Evolutionary conservation across 2,329 filamentous ascomycete species (phyloP).

Genomic region (Colletotrichum sp.): DNA sequence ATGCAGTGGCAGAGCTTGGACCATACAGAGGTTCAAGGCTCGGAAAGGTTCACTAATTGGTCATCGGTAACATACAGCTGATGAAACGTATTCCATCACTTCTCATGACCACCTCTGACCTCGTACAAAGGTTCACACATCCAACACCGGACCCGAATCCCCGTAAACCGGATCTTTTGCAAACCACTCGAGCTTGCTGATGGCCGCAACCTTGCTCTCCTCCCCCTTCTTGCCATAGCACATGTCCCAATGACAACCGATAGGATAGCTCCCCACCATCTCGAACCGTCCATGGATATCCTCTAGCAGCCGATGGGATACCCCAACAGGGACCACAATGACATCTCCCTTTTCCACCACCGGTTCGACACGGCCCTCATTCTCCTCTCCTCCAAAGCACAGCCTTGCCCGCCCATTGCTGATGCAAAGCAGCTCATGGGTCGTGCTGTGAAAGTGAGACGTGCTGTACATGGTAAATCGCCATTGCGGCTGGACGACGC

Average conservation of each 20-base stretch:
- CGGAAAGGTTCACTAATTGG: neutral
- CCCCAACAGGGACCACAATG: constrained; percentile 69
- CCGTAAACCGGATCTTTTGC: constrained; percentile 25
- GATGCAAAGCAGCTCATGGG: constrained; percentile 71
- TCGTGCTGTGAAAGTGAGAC: constrained; percentile 71
- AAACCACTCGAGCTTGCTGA: constrained; percentile 21
- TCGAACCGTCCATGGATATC: constrained; percentile 60
- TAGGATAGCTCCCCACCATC: constrained; percentile 73
- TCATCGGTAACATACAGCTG: neutral
- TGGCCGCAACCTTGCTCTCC: constrained; percentile 46
- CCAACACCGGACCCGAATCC: constrained; percentile 9
- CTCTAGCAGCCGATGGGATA: constrained; percentile 66
- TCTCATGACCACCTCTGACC: neutral
- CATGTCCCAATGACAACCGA: constrained; percentile 69
- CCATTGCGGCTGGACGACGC: constrained; percentile 68
- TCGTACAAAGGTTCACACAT: neutral
- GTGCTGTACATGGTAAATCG: constrained; percentile 71
- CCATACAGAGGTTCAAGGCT: neutral
- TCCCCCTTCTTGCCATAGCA: constrained; percentile 68
- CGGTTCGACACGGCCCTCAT: constrained; percentile 60
- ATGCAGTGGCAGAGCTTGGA: neutral
- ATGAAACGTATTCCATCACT: neutral
- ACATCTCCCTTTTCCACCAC: constrained; percentile 65
- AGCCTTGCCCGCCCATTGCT: constrained; percentile 62
- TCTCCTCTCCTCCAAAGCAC: constrained; percentile 71